These are phyloP conservation scores for Chloris gayana DNA, from an alignment of 176 grass and related monocot species.

Conservation along the genomic window DNA sequence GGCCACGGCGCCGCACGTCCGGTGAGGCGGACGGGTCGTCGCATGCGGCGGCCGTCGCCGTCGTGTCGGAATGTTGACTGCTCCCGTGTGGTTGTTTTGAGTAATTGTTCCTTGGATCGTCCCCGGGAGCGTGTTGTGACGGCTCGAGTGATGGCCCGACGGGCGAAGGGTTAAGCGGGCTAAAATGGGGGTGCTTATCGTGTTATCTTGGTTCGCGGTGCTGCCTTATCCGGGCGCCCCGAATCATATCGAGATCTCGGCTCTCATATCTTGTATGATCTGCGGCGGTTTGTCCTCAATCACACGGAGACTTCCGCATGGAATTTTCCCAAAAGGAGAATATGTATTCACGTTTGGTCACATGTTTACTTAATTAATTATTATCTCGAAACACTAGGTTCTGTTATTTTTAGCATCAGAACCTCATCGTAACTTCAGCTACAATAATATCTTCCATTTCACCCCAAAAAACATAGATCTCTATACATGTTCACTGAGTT, in stretches of 20 bases:
- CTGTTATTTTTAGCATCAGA: too few relatives aligned
- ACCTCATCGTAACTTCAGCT: neutral
- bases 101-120: neutral
- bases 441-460: neutral
- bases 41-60: neutral
- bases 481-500: neutral
- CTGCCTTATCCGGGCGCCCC: slow-evolving; percentile 1
- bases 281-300: neutral
- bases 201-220: neutral
- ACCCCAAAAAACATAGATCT: neutral
- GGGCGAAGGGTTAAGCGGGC: neutral
- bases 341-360: neutral
- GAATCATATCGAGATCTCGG: neutral
- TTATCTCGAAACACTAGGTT: too few relatives aligned
- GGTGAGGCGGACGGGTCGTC: neutral
- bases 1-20: slow-evolving; percentile 36
- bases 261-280: neutral
- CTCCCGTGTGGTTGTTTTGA: neutral
- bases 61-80: neutral
- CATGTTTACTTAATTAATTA: neutral
- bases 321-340: neutral
- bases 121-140: neutral
- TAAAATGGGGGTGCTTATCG: neutral
- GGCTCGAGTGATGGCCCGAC: neutral
- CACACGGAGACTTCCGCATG: neutral